Percentiles rank a stretch among this genome's conserved stretches.
phyloP scores from a whole-genome alignment of 2,329 filamentous ascomycete genomes.

The Emmonsia crescens region DNA sequence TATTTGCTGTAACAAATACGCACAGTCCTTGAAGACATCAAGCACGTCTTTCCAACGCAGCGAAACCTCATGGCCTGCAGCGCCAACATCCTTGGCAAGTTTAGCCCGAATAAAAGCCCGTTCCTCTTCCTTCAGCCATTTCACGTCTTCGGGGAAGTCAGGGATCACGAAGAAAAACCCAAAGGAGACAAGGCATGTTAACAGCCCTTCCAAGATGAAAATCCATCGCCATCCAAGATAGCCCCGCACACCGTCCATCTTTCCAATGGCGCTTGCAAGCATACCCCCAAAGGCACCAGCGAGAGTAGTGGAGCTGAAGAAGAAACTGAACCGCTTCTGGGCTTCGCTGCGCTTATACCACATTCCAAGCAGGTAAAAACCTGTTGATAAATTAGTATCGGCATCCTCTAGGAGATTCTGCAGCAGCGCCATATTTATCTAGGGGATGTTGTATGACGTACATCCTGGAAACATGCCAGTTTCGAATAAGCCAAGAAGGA shows the following conservation, averaged over 20 bases:
- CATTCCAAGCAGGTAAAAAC: slow-evolving; percentile 62
- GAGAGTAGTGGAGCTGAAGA: slow-evolving; percentile 63
- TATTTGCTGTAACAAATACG: slow-evolving; percentile 11
- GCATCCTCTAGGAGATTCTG: background rate
- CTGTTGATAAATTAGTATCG: slow-evolving; percentile 14
- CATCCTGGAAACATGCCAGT: slow-evolving; percentile 62
- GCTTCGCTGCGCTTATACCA: slow-evolving; percentile 76
- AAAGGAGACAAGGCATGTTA: slow-evolving; percentile 53
- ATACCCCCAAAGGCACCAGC: slow-evolving; percentile 54
- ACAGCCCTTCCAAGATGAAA: slow-evolving; percentile 51
- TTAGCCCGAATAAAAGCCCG: slow-evolving; percentile 54
- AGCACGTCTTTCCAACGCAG: slow-evolving; percentile 50
- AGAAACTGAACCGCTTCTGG: slow-evolving; percentile 86
- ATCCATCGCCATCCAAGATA: slow-evolving; percentile 48
- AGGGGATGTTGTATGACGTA: slow-evolving; percentile 24
- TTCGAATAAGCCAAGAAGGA: slow-evolving; percentile 73
- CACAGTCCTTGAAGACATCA: slow-evolving; percentile 56
- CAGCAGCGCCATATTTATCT: slow-evolving; percentile 1
- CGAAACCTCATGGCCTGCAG: slow-evolving; percentile 51
- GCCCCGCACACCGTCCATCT: slow-evolving; percentile 44
- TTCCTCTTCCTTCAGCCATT: slow-evolving; percentile 63
- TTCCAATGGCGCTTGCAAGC: slow-evolving; percentile 48
- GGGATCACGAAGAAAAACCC: slow-evolving; percentile 56
- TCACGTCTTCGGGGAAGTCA: slow-evolving; percentile 62
- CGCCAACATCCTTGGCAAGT: slow-evolving; percentile 58